Base-by-base conservation (phyloP, 306 rosid genomes). In the Fragaria nilgerrensis region DNA sequence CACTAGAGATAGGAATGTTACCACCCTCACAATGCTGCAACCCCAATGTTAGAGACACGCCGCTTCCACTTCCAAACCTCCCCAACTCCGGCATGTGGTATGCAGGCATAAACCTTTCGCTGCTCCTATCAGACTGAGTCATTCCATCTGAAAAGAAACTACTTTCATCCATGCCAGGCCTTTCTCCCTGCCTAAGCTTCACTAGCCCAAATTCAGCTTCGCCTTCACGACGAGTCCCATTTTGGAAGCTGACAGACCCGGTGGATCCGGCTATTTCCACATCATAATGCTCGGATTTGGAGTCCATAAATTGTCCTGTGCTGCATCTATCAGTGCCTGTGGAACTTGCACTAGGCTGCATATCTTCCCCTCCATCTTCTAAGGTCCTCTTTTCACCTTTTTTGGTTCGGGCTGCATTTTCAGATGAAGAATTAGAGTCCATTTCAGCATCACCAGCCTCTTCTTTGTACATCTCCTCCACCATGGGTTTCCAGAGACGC, bases 401-500 rank as follows among this genome's bases (percentile, higher is more conserved):
- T 72, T 84, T 78, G 63, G 72, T 87, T 81, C 78, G 89, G 70
- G 77, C 83, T 19, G 85, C 86, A 73, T 82, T 87, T 75, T 92
- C 97, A 65, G 93, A 85, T 23, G 90, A 90, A 79, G 90, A 89
- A 75, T 78, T 89, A 50, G 95, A 84, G 79, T 90, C 89, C 82
- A 90, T 79, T 66, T 81, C 97, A 9, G 81, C 88, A 74, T 83
- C 89, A 39, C 89, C 88, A 69, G 37, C 75, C 84, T 92, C 97
- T 85, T 88, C 93, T 79, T 92, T 92, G 93, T 92, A 87, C 93
- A 92, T 92, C 76, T 90, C 95, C 85, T 92, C 97, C 41, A 90
- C 91, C 95, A 92, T 92, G 76, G 97, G 97, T 77, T 92, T 92
- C 97, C 97, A 92, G 29, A 92, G 91, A 69, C 95, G 97, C 70